These are phyloP conservation scores for Sambucus nigra DNA, from an alignment of 129 eudicot species.

Conservation along the genomic window DNA sequence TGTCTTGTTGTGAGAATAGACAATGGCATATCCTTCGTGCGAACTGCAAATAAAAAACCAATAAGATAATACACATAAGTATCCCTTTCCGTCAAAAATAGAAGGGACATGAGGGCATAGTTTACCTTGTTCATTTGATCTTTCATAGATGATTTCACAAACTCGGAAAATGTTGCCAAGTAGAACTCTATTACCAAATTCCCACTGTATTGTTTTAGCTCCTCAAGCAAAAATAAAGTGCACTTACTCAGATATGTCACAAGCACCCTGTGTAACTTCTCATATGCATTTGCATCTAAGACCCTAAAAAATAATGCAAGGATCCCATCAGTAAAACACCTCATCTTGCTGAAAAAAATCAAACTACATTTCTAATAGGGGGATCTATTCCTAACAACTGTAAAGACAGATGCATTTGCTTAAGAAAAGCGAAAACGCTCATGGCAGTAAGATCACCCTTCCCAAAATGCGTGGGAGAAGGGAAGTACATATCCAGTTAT, in stretches of 20 bases:
- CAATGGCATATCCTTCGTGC: conserved; percentile 48
- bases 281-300: conserved; percentile 43
- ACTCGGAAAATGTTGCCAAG: conserved; percentile 35
- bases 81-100: background rate
- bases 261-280: conserved; percentile 48
- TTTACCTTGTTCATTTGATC: conserved; percentile 62
- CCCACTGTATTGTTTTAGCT: conserved; percentile 20
- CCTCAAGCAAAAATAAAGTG: conserved; percentile 43
- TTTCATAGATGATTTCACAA: conserved; percentile 31
- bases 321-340: conserved; percentile 1
- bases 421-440: too few species aligned
- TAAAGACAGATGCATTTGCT: too few species aligned
- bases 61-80: background rate
- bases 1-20: conserved; percentile 39
- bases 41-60: conserved; percentile 32
- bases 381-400: too few species aligned
- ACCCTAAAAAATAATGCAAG: conserved; percentile 28
- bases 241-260: conserved; percentile 43
- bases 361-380: background rate
- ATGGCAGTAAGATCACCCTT: too few species aligned
- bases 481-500: too few species aligned
- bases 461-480: too few species aligned
- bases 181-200: conserved; percentile 34
- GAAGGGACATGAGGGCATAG: too few species aligned
- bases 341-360: background rate